These are phyloP conservation scores for Beauveria varroae DNA, from an alignment of 2,329 filamentous ascomycete species.

Conservation along the genomic window DNA sequence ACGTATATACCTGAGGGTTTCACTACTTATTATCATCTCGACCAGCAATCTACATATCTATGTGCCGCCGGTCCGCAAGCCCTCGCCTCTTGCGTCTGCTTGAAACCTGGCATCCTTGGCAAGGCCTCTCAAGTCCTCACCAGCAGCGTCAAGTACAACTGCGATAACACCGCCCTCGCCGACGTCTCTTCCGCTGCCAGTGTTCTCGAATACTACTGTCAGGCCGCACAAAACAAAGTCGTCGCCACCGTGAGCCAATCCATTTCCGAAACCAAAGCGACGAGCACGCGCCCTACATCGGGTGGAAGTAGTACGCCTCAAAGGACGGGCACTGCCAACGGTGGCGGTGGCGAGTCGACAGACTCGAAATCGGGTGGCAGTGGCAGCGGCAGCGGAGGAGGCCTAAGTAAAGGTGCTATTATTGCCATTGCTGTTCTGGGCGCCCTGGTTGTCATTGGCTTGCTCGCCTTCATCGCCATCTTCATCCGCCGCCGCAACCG, in stretches of 20 bases:
- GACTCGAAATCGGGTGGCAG: background rate
- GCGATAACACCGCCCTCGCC: conserved; percentile 29
- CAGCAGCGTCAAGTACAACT: conserved; percentile 30
- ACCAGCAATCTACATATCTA: conserved; percentile 14
- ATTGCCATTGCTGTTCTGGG: conserved; percentile 8
- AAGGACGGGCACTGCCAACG: background rate
- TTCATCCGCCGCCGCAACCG: conserved; percentile 4
- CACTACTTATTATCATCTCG: background rate
- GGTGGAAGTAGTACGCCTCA: background rate
- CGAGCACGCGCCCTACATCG: background rate
- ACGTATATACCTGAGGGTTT: fast-evolving
- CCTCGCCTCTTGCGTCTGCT: conserved; percentile 38
- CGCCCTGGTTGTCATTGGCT: background rate
- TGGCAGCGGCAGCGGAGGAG: background rate
- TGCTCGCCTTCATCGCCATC: background rate
- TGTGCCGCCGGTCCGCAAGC: conserved; percentile 36
- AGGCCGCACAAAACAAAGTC: conserved; percentile 31
- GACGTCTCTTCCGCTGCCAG: conserved; percentile 33
- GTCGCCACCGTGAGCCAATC: conserved; percentile 32
- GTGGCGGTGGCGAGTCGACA: background rate
- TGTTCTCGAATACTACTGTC: conserved; percentile 37
- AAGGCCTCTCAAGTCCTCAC: conserved; percentile 30
- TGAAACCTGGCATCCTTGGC: conserved; percentile 34
- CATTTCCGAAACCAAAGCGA: conserved; percentile 6
- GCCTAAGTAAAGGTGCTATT: background rate